Evolutionary conservation across 1,284 basidiomycete genomes (phyloP).

Genomic region (Leccinum pachyderme): DNA sequence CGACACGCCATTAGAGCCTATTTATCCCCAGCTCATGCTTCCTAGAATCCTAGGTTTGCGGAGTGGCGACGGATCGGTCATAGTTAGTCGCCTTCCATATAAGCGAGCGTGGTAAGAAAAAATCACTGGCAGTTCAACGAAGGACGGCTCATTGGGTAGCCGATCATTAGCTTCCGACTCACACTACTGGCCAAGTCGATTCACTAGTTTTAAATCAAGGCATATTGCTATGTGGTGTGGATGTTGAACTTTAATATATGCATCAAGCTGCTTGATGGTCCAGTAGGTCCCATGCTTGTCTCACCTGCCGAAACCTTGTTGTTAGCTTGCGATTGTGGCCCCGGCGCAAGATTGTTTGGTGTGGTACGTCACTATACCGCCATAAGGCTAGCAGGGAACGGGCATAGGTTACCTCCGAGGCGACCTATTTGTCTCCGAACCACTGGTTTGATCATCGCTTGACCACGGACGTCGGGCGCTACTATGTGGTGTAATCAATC

Average conservation of each 20-base stretch:
- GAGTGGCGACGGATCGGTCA: too few species aligned
- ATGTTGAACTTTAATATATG: neutral
- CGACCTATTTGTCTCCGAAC: neutral
- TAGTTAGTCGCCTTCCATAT: neutral
- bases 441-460: neutral
- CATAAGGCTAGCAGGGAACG: neutral
- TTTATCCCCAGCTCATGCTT: too few species aligned
- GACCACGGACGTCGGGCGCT: too few species aligned
- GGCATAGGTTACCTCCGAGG: neutral
- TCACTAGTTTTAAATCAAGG: neutral
- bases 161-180: too few species aligned
- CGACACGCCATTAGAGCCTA: too few species aligned
- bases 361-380: neutral
- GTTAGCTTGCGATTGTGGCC: neutral
- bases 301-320: neutral
- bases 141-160: neutral
- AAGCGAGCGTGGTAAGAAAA: neutral
- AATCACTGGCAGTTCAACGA: too few species aligned
- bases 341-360: too few species aligned
- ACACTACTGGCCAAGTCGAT: neutral
- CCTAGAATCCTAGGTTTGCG: too few species aligned
- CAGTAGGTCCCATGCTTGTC: neutral
- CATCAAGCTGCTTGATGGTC: neutral
- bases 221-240: neutral
- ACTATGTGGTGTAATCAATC: too few species aligned